phyloP scores from a whole-genome alignment of 441 rosid genomes.

The Codiaeum variegatum region DNA sequence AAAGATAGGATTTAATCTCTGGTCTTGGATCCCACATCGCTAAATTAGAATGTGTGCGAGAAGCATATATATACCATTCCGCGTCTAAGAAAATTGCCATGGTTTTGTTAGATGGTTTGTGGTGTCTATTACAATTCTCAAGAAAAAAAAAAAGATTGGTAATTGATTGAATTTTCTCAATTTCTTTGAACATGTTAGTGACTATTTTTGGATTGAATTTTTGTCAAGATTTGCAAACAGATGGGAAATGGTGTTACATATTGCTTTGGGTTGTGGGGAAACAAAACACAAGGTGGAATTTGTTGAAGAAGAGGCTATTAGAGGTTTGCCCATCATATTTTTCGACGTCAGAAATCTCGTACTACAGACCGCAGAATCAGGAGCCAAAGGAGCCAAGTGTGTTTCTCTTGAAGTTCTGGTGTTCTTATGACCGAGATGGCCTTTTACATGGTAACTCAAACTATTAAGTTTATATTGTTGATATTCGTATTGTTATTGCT shows the following conservation, averaged over 20 bases:
- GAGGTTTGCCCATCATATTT: conserved; percentile 61
- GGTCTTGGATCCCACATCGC: too few relatives aligned
- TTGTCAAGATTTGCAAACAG: conserved; percentile 49
- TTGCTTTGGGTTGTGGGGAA: conserved; percentile 61
- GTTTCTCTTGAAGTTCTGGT: conserved; percentile 66
- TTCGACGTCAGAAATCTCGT: conserved; percentile 44
- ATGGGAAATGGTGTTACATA: conserved; percentile 69
- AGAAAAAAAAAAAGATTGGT: too few relatives aligned
- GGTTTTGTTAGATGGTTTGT: too few relatives aligned
- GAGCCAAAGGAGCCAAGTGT: conserved; percentile 38
- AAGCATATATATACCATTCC: too few relatives aligned
- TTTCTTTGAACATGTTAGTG: neutral
- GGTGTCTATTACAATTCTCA: too few relatives aligned
- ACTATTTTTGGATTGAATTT: conserved; percentile 8
- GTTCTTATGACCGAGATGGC: conserved; percentile 46
- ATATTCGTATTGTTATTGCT: neutral
- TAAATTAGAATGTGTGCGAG: too few relatives aligned
- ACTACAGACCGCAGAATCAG: conserved; percentile 36
- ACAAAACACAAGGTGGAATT: conserved; percentile 45
- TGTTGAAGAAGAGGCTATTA: conserved; percentile 52
- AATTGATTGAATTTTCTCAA: neutral
- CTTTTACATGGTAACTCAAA: conserved; percentile 42
- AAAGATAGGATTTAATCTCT: too few relatives aligned
- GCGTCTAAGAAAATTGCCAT: too few relatives aligned
- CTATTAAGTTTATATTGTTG: neutral